Conservation (phyloP, 1,284 basidiomycete genomes). For the Ustilago trichophora region DNA sequence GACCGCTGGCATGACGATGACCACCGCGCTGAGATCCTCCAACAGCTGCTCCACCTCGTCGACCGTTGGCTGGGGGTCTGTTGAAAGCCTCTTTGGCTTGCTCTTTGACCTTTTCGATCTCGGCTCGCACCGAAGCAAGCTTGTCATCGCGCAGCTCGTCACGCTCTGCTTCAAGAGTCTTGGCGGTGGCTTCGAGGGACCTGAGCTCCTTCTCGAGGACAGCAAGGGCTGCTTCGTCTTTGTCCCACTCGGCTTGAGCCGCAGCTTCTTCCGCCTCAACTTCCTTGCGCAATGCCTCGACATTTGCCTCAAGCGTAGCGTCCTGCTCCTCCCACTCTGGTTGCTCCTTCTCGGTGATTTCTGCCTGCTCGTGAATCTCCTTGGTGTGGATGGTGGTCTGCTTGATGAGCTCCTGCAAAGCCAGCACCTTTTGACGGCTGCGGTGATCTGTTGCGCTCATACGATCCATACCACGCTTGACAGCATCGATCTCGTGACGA, state of each 20-base stretch:
- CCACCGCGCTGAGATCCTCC: constrained; percentile 32
- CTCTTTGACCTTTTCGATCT: constrained; percentile 41
- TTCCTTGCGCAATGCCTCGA: constrained; percentile 26
- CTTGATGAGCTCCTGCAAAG: constrained; percentile 57
- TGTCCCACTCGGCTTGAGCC: constrained; percentile 31
- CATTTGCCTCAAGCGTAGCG: constrained; percentile 21
- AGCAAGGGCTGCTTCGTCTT: constrained; percentile 38
- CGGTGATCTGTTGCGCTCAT: constrained; percentile 54
- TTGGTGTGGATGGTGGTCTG: constrained; percentile 51
- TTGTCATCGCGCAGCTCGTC: constrained; percentile 43
- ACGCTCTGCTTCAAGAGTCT: constrained; percentile 28
- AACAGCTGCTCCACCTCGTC: constrained; percentile 25
- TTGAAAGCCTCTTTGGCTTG: constrained; percentile 30
- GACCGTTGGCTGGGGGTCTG: constrained; percentile 12
- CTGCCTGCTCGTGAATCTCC: constrained; percentile 51
- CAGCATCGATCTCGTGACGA: constrained; percentile 57
- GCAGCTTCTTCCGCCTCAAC: constrained; percentile 41
- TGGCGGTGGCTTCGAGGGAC: constrained; percentile 20
- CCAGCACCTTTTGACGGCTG: constrained; percentile 56
- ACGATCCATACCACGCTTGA: constrained; percentile 52
- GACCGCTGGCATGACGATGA: constrained; percentile 37
- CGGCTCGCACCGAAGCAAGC: constrained; percentile 21
- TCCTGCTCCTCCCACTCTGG: constrained; percentile 47
- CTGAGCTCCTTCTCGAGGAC: constrained; percentile 45
- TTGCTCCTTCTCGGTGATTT: constrained; percentile 41